Evolutionary conservation across 371 early-diverging fungal genomes (phyloP).

Genomic region (Syncephalastrum monosporum): DNA sequence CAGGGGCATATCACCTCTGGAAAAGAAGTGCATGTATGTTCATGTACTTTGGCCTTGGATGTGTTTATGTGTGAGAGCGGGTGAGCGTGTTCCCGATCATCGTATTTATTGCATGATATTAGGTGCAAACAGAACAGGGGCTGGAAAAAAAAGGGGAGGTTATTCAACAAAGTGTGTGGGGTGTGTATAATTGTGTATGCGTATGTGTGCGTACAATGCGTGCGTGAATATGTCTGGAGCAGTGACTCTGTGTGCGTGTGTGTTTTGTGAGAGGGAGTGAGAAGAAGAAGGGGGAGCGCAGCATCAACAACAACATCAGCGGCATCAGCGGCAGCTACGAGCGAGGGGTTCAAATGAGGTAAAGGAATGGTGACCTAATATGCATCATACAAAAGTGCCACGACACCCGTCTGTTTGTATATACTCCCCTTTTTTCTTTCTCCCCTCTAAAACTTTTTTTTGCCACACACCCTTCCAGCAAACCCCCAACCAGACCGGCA

Average conservation of each 20-base stretch:
- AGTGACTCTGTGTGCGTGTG: neutral
- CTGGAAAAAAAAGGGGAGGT: neutral
- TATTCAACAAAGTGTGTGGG: neutral
- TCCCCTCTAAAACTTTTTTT: conserved; percentile 9
- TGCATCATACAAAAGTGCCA: conserved; percentile 10
- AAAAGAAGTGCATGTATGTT: neutral
- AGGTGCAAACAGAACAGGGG: neutral
- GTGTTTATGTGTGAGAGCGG: neutral
- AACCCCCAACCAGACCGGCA: neutral
- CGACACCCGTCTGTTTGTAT: conserved; percentile 12
- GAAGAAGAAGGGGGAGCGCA: neutral
- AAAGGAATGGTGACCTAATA: conserved; percentile 11
- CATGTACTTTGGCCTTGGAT: neutral
- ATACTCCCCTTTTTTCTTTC: conserved; percentile 6
- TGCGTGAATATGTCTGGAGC: neutral
- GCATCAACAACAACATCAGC: neutral
- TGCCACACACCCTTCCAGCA: neutral
- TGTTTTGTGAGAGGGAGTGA: neutral
- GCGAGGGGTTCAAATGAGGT: conserved; percentile 3
- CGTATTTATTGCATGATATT: too few species aligned
- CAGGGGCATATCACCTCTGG: neutral
- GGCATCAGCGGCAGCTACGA: too few species aligned
- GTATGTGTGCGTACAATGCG: too few species aligned
- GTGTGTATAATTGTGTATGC: conserved; percentile 1
- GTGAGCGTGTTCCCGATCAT: too few species aligned